Evolutionary conservation across 495 filamentous ascomycete genomes (phyloP).

Genomic region (Xylaria intraflava): DNA sequence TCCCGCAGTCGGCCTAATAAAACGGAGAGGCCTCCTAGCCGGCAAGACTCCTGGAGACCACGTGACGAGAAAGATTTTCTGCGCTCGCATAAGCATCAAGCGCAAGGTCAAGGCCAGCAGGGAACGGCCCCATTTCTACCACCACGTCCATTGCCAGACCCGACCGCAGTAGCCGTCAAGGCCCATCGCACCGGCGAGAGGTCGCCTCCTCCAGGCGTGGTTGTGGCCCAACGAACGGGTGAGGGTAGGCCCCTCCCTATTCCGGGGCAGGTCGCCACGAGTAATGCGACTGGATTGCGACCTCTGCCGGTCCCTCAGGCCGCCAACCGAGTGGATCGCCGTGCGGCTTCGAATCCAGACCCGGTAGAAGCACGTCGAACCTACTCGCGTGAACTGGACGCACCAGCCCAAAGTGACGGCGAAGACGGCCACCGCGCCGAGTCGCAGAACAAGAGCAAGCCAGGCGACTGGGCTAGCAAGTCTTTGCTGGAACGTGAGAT

Average conservation of each 20-base stretch:
- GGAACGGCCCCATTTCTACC: constrained; percentile 36
- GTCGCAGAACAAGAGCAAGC: constrained; percentile 62
- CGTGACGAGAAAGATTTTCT: constrained; percentile 71
- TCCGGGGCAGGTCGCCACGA: constrained; percentile 7
- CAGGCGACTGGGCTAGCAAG: constrained; percentile 70
- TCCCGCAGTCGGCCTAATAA: constrained; percentile 40
- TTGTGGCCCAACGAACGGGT: constrained; percentile 33
- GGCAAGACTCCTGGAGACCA: constrained; percentile 58
- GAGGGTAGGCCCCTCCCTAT: constrained; percentile 30
- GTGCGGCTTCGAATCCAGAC: constrained; percentile 35
- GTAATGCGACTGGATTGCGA: constrained; percentile 10
- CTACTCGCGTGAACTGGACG: constrained; percentile 53
- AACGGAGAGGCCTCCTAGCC: constrained; percentile 44
- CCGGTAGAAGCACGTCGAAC: constrained; percentile 30
- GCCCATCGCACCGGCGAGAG: constrained; percentile 32
- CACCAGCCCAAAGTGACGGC: constrained; percentile 57
- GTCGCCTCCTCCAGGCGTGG: constrained; percentile 18
- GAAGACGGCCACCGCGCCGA: constrained; percentile 61
- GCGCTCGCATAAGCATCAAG: constrained; percentile 53
- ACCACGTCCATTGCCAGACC: constrained; percentile 29
- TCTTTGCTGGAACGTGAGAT: constrained; percentile 90
- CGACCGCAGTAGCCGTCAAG: constrained; percentile 18
- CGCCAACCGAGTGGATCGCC: constrained; percentile 39
- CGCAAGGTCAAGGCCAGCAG: constrained; percentile 30
- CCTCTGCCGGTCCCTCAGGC: constrained; percentile 28